phyloP scores from a whole-genome alignment of 2,329 filamentous ascomycete genomes.

The Alternaria longipes region DNA sequence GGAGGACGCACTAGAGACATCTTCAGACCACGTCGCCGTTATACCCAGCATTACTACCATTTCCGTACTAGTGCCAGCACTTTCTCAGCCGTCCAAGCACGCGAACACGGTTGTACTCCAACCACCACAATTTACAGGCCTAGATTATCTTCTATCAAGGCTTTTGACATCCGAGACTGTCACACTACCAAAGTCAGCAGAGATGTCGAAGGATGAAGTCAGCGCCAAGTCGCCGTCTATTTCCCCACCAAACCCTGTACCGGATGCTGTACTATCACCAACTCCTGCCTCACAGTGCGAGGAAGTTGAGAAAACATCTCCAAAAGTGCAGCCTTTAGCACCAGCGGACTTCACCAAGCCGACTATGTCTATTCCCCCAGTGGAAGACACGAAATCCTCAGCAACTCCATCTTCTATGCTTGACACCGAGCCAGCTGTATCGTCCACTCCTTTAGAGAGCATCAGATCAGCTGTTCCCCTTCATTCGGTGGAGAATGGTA shows the following conservation, averaged over 20 bases:
- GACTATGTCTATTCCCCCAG: not conserved
- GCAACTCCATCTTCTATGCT: too few species aligned
- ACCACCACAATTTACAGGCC: not conserved
- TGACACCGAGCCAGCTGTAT: not conserved
- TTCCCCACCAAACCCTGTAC: not conserved
- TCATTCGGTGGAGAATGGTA: not conserved
- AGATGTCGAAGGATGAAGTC: not conserved
- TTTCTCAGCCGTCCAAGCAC: not conserved
- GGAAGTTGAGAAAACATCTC: not conserved
- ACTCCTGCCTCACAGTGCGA: not conserved
- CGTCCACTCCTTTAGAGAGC: not conserved
- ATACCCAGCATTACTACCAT: not conserved
- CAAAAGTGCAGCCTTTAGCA: not conserved
- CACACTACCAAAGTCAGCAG: not conserved
- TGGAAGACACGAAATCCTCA: not conserved
- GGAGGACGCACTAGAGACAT: rapidly evolving
- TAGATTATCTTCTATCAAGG: not conserved
- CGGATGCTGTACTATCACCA: rapidly evolving
- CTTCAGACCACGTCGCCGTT: not conserved
- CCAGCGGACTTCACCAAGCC: not conserved
- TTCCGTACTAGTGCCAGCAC: not conserved
- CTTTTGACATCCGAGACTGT: not conserved
- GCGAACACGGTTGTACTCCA: not conserved
- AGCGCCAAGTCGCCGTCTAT: not conserved
- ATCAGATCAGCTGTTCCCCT: rapidly evolving